phyloP scores from a whole-genome alignment of 148 eudicot genomes.

The Salicornia ramosissima region DNA sequence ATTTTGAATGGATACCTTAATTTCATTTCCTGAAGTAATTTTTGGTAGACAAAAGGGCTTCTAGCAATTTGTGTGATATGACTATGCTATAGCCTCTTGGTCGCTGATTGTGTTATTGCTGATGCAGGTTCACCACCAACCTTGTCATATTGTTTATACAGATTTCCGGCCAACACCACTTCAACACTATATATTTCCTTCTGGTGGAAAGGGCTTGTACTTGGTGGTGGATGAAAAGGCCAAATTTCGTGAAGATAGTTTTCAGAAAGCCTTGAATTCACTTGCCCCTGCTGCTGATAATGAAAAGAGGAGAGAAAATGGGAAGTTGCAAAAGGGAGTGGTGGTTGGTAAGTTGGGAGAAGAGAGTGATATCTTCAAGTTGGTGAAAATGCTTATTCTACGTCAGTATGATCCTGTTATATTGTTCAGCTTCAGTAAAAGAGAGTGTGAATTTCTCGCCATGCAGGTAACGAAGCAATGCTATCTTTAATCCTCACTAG shows the following conservation, averaged over 20 bases:
- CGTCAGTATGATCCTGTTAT: conserved; percentile 98
- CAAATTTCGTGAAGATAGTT: conserved; percentile 96
- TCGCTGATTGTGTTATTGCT: conserved; percentile 19
- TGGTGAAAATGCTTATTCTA: conserved; percentile 94
- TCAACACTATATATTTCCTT: conserved; percentile 91
- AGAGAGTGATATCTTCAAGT: conserved; percentile 94
- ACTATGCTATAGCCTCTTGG: background rate
- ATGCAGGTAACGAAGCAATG: conserved; percentile 65
- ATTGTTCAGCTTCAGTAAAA: conserved; percentile 94
- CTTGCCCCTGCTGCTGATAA: conserved; percentile 71
- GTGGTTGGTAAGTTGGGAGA: conserved; percentile 70
- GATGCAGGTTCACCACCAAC: conserved; percentile 97
- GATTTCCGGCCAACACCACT: conserved; percentile 98
- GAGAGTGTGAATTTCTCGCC: conserved; percentile 96
- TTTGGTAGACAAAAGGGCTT: too few relatives aligned
- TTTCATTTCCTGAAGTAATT: too few relatives aligned
- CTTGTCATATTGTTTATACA: conserved; percentile 97
- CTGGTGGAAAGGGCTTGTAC: conserved; percentile 92
- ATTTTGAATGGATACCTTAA: too few relatives aligned
- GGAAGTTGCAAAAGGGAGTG: conserved; percentile 83
- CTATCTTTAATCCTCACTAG: conserved; percentile 2
- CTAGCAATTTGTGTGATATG: background rate
- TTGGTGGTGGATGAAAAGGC: conserved; percentile 95
- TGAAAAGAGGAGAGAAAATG: conserved; percentile 61
- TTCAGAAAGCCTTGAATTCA: conserved; percentile 93